Percentiles rank a stretch among this genome's conserved stretches.
These are phyloP conservation scores for Kappamyces sp. DNA, from an alignment of 192 early-diverging fungal species.

Conservation along the genomic window DNA sequence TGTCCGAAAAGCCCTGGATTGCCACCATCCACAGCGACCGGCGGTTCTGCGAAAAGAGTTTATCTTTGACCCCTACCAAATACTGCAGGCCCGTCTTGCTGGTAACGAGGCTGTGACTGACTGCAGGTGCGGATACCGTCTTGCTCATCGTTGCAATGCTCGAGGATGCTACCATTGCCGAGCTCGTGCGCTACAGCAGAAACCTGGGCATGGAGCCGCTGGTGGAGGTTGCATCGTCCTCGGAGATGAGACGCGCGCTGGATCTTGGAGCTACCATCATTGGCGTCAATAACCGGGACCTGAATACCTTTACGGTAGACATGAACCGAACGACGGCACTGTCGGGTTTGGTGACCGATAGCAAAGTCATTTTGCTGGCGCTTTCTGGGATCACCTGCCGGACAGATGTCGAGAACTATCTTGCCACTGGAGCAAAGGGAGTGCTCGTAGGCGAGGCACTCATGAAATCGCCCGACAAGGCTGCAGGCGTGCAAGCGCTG, in stretches of 20 bases:
- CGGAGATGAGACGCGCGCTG: slow-evolving; percentile 85
- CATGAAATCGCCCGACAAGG: slow-evolving; percentile 77
- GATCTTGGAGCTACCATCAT: slow-evolving; percentile 77
- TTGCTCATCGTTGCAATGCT: slow-evolving; percentile 96
- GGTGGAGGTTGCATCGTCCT: slow-evolving; percentile 89
- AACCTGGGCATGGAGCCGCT: slow-evolving; percentile 93
- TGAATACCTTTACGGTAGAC: slow-evolving; percentile 95
- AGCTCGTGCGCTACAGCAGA: slow-evolving; percentile 70
- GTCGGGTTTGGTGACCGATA: slow-evolving; percentile 70
- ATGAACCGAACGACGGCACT: slow-evolving; percentile 75
- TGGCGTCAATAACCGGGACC: slow-evolving; percentile 97
- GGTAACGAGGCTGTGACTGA: slow-evolving; percentile 94
- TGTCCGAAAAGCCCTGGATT: slow-evolving; percentile 67
- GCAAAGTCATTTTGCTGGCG: slow-evolving; percentile 67
- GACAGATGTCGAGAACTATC: slow-evolving; percentile 75
- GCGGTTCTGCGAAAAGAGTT: slow-evolving; percentile 97
- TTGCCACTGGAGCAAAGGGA: slow-evolving; percentile 67
- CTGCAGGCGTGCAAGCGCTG: slow-evolving; percentile 68
- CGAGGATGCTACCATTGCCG: slow-evolving; percentile 49
- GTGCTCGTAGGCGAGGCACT: slow-evolving; percentile 93
- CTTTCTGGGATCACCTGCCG: slow-evolving; percentile 85
- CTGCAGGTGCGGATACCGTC: slow-evolving; percentile 91
- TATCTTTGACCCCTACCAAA: slow-evolving; percentile 91
- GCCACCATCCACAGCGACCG: slow-evolving; percentile 61
- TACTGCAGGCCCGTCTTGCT: slow-evolving; percentile 86